phyloP scores from a whole-genome alignment of 2,329 filamentous ascomycete species.

The Neocatenulostroma microsporum region DNA sequence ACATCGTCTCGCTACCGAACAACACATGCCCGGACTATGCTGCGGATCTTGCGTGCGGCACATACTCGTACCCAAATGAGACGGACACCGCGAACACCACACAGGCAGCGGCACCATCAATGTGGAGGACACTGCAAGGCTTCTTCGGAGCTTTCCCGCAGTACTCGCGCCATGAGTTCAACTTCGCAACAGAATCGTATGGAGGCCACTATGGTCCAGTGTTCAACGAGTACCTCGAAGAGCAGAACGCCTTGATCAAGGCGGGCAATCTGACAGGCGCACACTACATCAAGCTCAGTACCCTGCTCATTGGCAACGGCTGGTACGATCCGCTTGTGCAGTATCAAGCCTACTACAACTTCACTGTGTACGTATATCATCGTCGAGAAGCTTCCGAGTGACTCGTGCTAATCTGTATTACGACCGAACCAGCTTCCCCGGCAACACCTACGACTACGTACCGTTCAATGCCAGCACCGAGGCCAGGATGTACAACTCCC shows the following conservation, averaged over 20 bases:
- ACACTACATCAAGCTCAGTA: conserved; percentile 25
- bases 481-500: conserved; percentile 48
- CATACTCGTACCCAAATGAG: conserved; percentile 46
- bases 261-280: conserved; percentile 19
- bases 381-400: neutral
- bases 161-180: conserved; percentile 23
- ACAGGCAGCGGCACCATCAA: conserved; percentile 45
- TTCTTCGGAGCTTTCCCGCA: conserved; percentile 53
- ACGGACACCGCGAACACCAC: conserved; percentile 48
- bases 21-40: conserved; percentile 13
- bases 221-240: conserved; percentile 23
- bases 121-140: conserved; percentile 54
- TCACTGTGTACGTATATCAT: no score
- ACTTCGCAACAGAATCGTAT: conserved; percentile 25
- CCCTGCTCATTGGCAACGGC: conserved; percentile 43
- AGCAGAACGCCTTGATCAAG: conserved; percentile 21
- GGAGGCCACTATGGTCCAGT: conserved; percentile 21
- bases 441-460: conserved; percentile 49
- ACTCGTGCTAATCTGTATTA: conserved; percentile 26
- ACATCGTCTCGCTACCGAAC: conserved; percentile 21
- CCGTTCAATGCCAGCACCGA: conserved; percentile 38
- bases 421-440: conserved; percentile 48
- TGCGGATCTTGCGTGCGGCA: conserved; percentile 39
- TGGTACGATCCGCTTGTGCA: conserved; percentile 50
- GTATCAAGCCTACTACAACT: conserved; percentile 52